A percentile compares a stretch with the other conserved stretches of the same genome.
These are phyloP conservation scores for Saccharomyces cerevisiae DNA, from an alignment of 805 yeast species.

Conservation along the genomic window DNA sequence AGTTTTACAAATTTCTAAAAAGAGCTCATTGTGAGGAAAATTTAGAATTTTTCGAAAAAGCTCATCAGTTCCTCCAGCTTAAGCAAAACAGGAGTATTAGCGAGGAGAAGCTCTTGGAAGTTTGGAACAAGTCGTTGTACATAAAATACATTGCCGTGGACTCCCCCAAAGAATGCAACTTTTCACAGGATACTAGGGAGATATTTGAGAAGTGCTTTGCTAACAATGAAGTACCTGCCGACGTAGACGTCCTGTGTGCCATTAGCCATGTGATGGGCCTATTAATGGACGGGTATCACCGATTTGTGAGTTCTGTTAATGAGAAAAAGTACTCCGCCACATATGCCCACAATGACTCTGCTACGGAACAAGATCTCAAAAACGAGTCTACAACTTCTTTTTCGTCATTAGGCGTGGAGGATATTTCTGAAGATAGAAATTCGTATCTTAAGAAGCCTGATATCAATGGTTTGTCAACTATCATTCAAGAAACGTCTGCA, in stretches of 20 bases:
- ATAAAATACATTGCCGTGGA: constrained; percentile 18
- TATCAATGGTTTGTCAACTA: not conserved
- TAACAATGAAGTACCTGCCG: constrained; percentile 11
- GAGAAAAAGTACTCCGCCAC: not conserved
- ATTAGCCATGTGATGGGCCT: constrained; percentile 20
- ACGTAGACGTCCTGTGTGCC: constrained; percentile 15
- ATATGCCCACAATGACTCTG: not conserved
- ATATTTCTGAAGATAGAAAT: not conserved
- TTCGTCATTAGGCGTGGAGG: not conserved
- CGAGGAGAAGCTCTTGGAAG: constrained; percentile 1
- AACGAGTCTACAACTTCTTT: not conserved
- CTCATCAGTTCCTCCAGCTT: not conserved
- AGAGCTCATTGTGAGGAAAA: constrained; percentile 29
- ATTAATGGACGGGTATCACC: constrained; percentile 23
- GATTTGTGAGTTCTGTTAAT: constrained; percentile 8
- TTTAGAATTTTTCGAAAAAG: constrained; percentile 17
- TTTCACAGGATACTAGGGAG: constrained; percentile 20
- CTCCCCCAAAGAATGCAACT: constrained; percentile 26
- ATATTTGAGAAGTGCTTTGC: constrained; percentile 15
- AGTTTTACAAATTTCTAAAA: constrained; percentile 19
- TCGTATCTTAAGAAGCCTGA: not conserved
- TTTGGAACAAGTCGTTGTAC: constrained; percentile 22
- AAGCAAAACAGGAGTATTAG: not conserved
- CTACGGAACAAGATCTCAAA: not conserved
- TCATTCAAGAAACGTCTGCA: not conserved